Base-by-base conservation (phyloP, 2,329 filamentous ascomycete species). In the Fonsecaea pugnacius region DNA sequence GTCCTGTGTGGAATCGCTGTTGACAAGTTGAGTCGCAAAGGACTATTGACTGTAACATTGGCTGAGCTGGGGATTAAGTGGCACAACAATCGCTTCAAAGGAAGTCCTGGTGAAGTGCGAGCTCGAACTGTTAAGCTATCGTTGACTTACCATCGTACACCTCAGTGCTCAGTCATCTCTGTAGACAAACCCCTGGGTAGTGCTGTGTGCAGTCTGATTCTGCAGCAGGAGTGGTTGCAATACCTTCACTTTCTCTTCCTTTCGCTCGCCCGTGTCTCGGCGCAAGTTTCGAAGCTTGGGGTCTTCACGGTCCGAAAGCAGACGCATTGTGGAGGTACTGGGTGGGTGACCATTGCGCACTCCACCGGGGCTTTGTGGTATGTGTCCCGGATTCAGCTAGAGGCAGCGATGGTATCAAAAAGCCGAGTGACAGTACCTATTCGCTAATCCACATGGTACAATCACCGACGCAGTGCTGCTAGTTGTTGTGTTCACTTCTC, bases 401-500 rank as follows among this genome's bases (percentile, higher is more conserved):
- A 16, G 36, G 16, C 38, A 21, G 38, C 43, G 1, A 48, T 27
- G 4, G 1, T 18, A 16, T 14, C 3, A 32, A 6, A 9, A 18
- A 35, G 57, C 24, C 30, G 24, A 24, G 21, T n/a, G 57, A 24
- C n/a, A 27, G 21, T 18, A 48, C 4, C 24, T 10, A 14, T 10
- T 7, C 43, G 21, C 18, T 48, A 48, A 46, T 48, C 16, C 18
- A 48, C 43, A 1, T 24, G n/a, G 18, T 14, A 24, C 18, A 24
- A 27, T 24, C 9, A 24, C 18, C 43, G 24, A 24, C 10, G 43
- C 18, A n/a, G 12, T 21, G 14, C 6, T 35, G 18, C 18, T 35
- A 18, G 27, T 33, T 16, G 27, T 35, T 33, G 18, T 30, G 21
- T 52, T 69, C 62, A 71, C 32, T 27, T 70, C 59, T 82, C 82